A percentile compares a stretch with the other conserved stretches of the same genome.
Conservation (phyloP, 1,284 basidiomycete genomes). For the Ustilago xerochloae region DNA sequence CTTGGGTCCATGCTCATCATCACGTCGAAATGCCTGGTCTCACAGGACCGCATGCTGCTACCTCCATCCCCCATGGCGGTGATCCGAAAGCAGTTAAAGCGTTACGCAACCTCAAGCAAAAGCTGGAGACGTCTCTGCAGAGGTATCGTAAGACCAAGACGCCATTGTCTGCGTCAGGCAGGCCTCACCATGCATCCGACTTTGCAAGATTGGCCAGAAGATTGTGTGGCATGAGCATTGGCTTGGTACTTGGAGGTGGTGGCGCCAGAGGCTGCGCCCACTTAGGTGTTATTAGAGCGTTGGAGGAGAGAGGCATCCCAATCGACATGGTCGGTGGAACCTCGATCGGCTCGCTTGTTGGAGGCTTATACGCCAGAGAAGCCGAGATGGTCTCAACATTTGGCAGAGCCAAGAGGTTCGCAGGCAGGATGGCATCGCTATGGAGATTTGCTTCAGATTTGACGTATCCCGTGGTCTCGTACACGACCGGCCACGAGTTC, state of each 20-base stretch:
- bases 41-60: slow-evolving; percentile 66
- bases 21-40: slow-evolving; percentile 83
- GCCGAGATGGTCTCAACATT: slow-evolving; percentile 87
- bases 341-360: slow-evolving; percentile 88
- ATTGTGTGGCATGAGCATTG: slow-evolving; percentile 91
- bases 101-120: slow-evolving; percentile 80
- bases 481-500: slow-evolving; percentile 82
- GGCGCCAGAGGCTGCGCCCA: slow-evolving; percentile 95
- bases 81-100: slow-evolving; percentile 90
- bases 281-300: slow-evolving; percentile 86
- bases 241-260: slow-evolving; percentile 92
- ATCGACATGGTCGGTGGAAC: slow-evolving; percentile 86
- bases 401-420: slow-evolving; percentile 90
- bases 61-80: slow-evolving; percentile 68
- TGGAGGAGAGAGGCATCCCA: slow-evolving; percentile 91
- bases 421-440: slow-evolving; percentile 88
- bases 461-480: slow-evolving; percentile 95
- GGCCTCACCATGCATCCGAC: slow-evolving; percentile 83
- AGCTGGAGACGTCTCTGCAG: slow-evolving; percentile 87
- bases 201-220: slow-evolving; percentile 91
- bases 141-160: slow-evolving; percentile 71
- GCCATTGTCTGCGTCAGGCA: slow-evolving; percentile 69
- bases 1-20: slow-evolving; percentile 92
- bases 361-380: slow-evolving; percentile 94
- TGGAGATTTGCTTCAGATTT: slow-evolving; percentile 95